phyloP scores from a whole-genome alignment of 2,329 filamentous ascomycete species.

The Lizonia empirigonia region DNA sequence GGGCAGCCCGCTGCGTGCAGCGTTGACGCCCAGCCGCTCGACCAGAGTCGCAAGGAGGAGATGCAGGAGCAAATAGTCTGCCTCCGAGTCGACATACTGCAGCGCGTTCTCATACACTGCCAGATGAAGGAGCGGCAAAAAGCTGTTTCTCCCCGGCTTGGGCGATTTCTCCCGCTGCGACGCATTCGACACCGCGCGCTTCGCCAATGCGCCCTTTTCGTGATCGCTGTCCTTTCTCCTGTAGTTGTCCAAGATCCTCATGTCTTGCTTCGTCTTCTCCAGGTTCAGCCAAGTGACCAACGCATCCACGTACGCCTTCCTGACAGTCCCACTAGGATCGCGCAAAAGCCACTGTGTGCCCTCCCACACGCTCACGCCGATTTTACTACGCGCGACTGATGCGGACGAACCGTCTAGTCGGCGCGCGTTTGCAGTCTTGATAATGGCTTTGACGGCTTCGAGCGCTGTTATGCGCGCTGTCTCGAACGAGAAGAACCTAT shows the following conservation, averaged over 20 bases:
- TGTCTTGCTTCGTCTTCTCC: conserved; percentile 73
- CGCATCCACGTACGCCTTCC: conserved; percentile 84
- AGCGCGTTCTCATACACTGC: conserved; percentile 87
- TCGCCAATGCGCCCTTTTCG: conserved; percentile 53
- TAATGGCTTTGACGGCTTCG: conserved; percentile 78
- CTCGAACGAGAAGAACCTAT: conserved; percentile 67
- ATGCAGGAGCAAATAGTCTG: conserved; percentile 78
- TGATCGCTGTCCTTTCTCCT: conserved; percentile 50
- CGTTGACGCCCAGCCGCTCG: conserved; percentile 80
- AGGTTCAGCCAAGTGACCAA: conserved; percentile 81
- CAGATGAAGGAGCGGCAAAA: conserved; percentile 81
- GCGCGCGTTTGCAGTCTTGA: conserved; percentile 73
- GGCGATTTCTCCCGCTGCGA: conserved; percentile 64
- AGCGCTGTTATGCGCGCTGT: conserved; percentile 70
- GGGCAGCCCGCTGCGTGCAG: conserved; percentile 75
- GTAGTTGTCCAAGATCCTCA: conserved; percentile 65
- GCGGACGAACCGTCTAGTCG: conserved; percentile 50
- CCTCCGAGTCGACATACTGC: conserved; percentile 65
- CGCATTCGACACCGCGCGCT: conserved; percentile 71
- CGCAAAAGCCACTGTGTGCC: conserved; percentile 93
- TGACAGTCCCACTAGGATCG: conserved; percentile 76
- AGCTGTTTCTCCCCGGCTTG: conserved; percentile 66
- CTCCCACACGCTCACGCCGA: conserved; percentile 87
- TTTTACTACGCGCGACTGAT: conserved; percentile 72
- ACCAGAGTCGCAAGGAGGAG: conserved; percentile 76